A percentile compares a stretch with the other conserved stretches of the same genome.
phyloP scores from a whole-genome alignment of 805 yeast species.

The Barnettozyma californica region DNA sequence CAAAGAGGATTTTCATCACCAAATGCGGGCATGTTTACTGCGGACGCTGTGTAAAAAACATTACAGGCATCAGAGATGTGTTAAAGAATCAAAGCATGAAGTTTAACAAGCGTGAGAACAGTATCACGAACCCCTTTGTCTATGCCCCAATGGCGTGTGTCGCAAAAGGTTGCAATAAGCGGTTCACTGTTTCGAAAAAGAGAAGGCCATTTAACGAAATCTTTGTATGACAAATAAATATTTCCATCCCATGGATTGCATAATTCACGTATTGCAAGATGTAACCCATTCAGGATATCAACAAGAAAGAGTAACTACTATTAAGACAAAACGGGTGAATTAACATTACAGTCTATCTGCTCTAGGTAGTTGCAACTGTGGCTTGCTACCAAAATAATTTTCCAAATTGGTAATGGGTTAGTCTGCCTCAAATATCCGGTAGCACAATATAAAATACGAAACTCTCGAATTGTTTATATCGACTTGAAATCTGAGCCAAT shows the following conservation, averaged over 20 bases:
- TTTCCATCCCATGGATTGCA: not conserved
- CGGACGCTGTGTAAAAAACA: slow-evolving; percentile 73
- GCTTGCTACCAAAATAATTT: too few relatives aligned
- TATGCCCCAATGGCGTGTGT: slow-evolving; percentile 59
- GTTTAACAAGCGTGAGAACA: slow-evolving; percentile 16
- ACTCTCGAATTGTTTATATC: too few relatives aligned
- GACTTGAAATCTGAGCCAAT: too few relatives aligned
- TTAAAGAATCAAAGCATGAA: slow-evolving; percentile 14
- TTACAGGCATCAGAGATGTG: slow-evolving; percentile 36
- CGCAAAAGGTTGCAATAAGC: slow-evolving; percentile 42
- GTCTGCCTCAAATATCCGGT: too few relatives aligned
- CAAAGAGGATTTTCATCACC: slow-evolving; percentile 60
- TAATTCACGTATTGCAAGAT: too few relatives aligned
- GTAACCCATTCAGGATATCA: too few relatives aligned
- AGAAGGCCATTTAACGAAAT: slow-evolving; percentile 52
- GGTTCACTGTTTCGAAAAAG: slow-evolving; percentile 31
- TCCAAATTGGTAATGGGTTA: too few relatives aligned
- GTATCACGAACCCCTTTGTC: slow-evolving; percentile 32
- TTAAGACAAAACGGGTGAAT: too few relatives aligned
- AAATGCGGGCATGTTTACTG: slow-evolving; percentile 83
- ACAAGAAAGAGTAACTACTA: too few relatives aligned
- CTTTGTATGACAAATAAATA: slow-evolving; percentile 28
- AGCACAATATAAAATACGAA: too few relatives aligned
- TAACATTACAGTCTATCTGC: too few relatives aligned
- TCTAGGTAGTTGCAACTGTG: too few relatives aligned